phyloP scores from a whole-genome alignment of 768 basidiomycete species.

The Vararia minispora region DNA sequence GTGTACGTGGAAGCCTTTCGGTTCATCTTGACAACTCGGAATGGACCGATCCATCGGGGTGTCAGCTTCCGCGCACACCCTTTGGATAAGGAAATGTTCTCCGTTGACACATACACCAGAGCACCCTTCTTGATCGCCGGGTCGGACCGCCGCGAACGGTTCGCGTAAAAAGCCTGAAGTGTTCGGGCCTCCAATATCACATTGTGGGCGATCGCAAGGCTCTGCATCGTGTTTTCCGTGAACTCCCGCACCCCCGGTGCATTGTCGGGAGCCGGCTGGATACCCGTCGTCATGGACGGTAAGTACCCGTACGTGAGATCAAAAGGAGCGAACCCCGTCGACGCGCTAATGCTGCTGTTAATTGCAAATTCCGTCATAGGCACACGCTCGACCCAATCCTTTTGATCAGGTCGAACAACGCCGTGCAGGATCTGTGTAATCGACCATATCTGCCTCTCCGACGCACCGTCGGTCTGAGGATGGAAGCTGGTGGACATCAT shows the following conservation, averaged over 20 bases:
- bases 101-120: not conserved
- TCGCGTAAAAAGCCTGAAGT: not conserved
- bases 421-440: constrained; percentile 23
- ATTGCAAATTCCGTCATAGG: constrained; percentile 16
- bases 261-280: not conserved
- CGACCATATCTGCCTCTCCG: constrained; percentile 20
- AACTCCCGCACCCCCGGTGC: not conserved
- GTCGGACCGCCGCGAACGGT: not conserved
- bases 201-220: not conserved
- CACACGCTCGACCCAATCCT: constrained; percentile 13
- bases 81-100: too few species aligned
- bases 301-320: constrained; percentile 7
- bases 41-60: too few species aligned
- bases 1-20: not conserved
- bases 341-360: constrained; percentile 16
- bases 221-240: not conserved
- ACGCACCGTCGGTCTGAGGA: constrained; percentile 29
- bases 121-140: not conserved
- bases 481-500: constrained; percentile 29
- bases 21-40: too few species aligned
- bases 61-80: too few species aligned
- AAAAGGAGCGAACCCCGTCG: constrained; percentile 17
- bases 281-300: not conserved
- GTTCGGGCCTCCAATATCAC: not conserved
- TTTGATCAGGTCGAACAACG: constrained; percentile 18